Evolutionary conservation across 73 alveolate species (phyloP).

Genomic region (Stentor roeselii): DNA sequence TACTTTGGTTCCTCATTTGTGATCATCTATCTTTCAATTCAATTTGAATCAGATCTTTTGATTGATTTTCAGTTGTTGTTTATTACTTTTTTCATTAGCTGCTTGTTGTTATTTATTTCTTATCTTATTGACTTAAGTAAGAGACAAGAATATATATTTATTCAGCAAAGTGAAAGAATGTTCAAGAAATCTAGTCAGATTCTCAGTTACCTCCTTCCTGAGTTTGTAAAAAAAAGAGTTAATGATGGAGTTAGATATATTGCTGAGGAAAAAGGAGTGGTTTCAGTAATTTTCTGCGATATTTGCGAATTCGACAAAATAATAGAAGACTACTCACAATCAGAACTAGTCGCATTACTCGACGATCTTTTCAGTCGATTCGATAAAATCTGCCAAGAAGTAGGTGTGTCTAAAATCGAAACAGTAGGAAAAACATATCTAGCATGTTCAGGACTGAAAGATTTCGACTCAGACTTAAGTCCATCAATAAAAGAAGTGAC

Average conservation of each 20-base stretch:
- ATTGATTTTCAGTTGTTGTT: too few relatives aligned
- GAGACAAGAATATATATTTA: too few relatives aligned
- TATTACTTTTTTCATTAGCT: too few relatives aligned
- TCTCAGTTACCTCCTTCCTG: slow-evolving; percentile 62
- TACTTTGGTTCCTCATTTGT: too few relatives aligned
- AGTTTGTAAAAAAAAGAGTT: slow-evolving; percentile 62
- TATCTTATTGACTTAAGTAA: too few relatives aligned
- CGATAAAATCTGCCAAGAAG: slow-evolving; percentile 60
- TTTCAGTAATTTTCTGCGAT: slow-evolving; percentile 70
- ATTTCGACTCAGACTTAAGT: slow-evolving; percentile 37
- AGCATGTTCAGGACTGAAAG: slow-evolving; percentile 81
- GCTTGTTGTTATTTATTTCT: too few relatives aligned
- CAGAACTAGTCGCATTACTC: slow-evolving; percentile 43
- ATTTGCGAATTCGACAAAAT: slow-evolving; percentile 70
- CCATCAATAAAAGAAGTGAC: slow-evolving; percentile 35
- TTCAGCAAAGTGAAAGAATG: too few relatives aligned
- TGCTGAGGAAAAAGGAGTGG: slow-evolving; percentile 71
- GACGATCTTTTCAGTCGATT: slow-evolving; percentile 65
- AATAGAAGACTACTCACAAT: slow-evolving; percentile 41
- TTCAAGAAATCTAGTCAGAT: slow-evolving; percentile 43
- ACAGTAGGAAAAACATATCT: slow-evolving; percentile 82
- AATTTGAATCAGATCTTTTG: too few relatives aligned
- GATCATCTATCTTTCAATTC: too few relatives aligned
- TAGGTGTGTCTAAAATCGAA: slow-evolving; percentile 58
- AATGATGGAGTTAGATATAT: slow-evolving; percentile 57